Conservation (phyloP, 2,329 filamentous ascomycete genomes). For the Niveomyces coronatus region DNA sequence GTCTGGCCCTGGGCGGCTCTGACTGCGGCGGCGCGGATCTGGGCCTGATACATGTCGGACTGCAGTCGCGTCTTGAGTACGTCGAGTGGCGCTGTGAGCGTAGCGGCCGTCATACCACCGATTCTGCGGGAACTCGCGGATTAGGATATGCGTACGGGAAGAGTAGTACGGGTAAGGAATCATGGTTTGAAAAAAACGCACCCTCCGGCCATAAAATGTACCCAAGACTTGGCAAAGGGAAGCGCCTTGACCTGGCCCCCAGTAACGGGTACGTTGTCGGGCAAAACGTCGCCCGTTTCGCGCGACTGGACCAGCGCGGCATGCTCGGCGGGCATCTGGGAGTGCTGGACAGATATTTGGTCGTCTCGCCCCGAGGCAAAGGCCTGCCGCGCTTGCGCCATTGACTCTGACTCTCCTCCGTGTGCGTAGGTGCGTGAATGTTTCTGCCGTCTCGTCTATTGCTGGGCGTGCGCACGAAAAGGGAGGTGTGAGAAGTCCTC, state of each 20-base stretch:
- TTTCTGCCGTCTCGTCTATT: no score
- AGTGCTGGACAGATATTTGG: conserved; percentile 19
- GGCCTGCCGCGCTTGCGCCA: conserved; percentile 22
- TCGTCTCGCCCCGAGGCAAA: conserved; percentile 24
- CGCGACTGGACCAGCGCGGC: conserved; percentile 45
- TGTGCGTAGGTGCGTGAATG: neutral
- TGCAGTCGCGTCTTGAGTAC: conserved; percentile 90
- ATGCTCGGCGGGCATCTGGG: conserved; percentile 22
- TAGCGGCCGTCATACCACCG: conserved; percentile 83
- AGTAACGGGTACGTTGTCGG: conserved; percentile 25
- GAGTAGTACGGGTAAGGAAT: no score
- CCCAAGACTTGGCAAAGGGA: conserved; percentile 69
- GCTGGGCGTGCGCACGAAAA: no score
- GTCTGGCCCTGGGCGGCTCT: conserved; percentile 46
- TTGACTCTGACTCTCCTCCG: conserved; percentile 11
- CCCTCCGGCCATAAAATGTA: conserved; percentile 87
- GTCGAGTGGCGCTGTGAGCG: conserved; percentile 89
- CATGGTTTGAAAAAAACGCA: conserved; percentile 38
- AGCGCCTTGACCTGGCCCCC: conserved; percentile 27
- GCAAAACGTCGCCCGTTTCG: conserved; percentile 47
- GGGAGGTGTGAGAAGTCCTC: no score
- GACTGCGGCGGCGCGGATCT: conserved; percentile 60
- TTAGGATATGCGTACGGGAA: no score
- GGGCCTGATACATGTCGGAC: conserved; percentile 86
- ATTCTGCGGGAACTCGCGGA: conserved; percentile 54